Percentiles rank a stretch among this genome's conserved stretches.
Conservation (phyloP, 331 rosid genomes). For the Pyracantha coccinea region DNA sequence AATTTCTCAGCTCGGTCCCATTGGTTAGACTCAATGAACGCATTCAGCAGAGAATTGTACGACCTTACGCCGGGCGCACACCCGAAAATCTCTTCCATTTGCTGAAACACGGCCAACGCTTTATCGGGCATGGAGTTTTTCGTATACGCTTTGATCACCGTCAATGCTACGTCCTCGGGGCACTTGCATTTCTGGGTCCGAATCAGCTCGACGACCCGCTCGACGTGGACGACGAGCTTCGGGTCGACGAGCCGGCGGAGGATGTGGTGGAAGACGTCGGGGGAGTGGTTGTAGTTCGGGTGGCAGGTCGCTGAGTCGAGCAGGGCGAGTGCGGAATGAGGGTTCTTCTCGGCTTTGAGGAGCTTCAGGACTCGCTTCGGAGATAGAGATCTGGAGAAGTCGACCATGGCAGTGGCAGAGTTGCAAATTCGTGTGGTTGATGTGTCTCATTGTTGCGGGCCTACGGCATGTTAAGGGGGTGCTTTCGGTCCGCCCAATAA, state of each 20-base stretch:
- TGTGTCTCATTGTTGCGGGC: conserved; percentile 1
- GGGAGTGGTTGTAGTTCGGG: conserved; percentile 41
- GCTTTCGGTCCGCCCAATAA: background rate
- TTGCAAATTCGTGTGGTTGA: background rate
- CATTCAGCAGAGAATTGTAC: conserved; percentile 66
- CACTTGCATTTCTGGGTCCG: conserved; percentile 41
- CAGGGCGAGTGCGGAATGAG: conserved; percentile 49
- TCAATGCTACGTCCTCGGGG: conserved; percentile 68
- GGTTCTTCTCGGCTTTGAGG: conserved; percentile 59
- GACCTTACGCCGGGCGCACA: conserved; percentile 60
- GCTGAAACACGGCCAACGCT: conserved; percentile 48
- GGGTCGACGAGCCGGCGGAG: conserved; percentile 56
- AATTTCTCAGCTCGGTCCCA: conserved; percentile 64
- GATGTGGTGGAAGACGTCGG: conserved; percentile 56
- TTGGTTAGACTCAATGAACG: conserved; percentile 56
- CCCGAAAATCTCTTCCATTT: conserved; percentile 61
- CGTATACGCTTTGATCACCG: conserved; percentile 65
- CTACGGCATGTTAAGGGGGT: background rate
- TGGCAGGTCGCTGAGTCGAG: conserved; percentile 54
- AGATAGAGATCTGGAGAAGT: conserved; percentile 52
- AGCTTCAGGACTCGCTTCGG: conserved; percentile 52
- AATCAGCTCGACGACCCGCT: conserved; percentile 41
- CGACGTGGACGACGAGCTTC: conserved; percentile 30
- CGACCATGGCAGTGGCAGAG: conserved; percentile 52
- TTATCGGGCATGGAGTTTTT: conserved; percentile 66